phyloP scores from a whole-genome alignment of 1,284 basidiomycete species.

The Cutaneotrichosporon cutaneum region DNA sequence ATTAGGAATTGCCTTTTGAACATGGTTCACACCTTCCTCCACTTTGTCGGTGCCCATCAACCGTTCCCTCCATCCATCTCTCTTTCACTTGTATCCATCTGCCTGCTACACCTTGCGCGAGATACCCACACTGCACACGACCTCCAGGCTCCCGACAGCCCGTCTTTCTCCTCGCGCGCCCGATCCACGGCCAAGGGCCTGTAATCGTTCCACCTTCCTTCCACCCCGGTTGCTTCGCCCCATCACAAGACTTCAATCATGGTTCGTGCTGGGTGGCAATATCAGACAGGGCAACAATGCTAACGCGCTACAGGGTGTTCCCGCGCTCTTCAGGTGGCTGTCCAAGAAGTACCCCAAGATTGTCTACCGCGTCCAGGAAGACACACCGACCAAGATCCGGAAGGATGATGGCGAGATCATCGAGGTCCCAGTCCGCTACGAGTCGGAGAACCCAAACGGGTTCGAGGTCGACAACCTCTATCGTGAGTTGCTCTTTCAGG shows the following conservation, averaged over 20 bases:
- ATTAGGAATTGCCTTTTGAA: neutral
- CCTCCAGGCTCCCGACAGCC: neutral
- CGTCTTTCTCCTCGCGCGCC: neutral
- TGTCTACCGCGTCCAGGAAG: conserved; percentile 76
- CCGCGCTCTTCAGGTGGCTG: conserved; percentile 86
- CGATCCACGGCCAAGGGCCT: neutral
- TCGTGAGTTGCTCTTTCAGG: conserved; percentile 58
- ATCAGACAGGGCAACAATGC: neutral
- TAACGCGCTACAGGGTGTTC: conserved; percentile 66
- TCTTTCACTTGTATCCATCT: neutral
- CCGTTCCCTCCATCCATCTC: neutral
- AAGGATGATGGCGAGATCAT: conserved; percentile 64
- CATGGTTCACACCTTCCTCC: neutral
- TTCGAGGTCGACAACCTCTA: conserved; percentile 95
- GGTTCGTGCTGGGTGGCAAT: conserved; percentile 10
- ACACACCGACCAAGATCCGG: conserved; percentile 68
- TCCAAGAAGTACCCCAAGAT: conserved; percentile 97
- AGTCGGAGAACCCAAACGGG: conserved; percentile 88
- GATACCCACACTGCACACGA: neutral
- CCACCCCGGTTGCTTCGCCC: neutral
- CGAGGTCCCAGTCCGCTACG: conserved; percentile 78
- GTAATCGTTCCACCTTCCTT: neutral
- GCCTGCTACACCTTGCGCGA: neutral
- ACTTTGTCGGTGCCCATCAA: neutral
- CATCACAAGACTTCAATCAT: conserved; percentile 12